Percentiles rank a stretch among this genome's conserved stretches.
Conservation (phyloP, 495 filamentous ascomycete species). For the Tuber brumale region DNA sequence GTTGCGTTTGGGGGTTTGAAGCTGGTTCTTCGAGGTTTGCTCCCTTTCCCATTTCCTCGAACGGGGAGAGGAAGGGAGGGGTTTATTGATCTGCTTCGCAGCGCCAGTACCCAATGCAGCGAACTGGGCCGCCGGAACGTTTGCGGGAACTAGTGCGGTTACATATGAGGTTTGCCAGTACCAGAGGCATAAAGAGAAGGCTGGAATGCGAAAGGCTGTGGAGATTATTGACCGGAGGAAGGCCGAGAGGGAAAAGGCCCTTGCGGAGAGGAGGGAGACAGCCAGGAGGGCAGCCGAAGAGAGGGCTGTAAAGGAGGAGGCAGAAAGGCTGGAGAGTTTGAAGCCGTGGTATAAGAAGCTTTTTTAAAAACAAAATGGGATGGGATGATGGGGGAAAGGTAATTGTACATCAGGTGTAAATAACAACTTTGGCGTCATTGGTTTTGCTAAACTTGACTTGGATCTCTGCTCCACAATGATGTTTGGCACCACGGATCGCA, state of each 20-base stretch:
- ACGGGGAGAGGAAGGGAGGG: neutral
- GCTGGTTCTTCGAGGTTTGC: conserved; percentile 67
- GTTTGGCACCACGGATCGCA: conserved; percentile 1
- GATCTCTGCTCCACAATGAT: neutral
- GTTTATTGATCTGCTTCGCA: conserved; percentile 19
- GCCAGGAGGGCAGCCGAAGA: conserved; percentile 9
- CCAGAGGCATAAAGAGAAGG: conserved; percentile 61
- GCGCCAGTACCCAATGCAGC: conserved; percentile 54
- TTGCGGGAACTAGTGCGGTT: conserved; percentile 55
- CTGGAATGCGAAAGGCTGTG: conserved; percentile 70
- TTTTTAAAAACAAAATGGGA: conserved; percentile 21
- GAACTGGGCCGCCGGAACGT: conserved; percentile 79
- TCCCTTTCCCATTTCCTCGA: neutral
- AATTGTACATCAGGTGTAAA: conserved; percentile 29
- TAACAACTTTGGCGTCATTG: conserved; percentile 10
- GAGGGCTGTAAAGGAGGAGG: conserved; percentile 14
- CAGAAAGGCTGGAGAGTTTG: conserved; percentile 1
- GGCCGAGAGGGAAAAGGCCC: conserved; percentile 56
- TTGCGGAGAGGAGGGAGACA: conserved; percentile 46
- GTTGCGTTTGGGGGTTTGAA: conserved; percentile 65
- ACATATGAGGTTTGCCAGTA: conserved; percentile 78
- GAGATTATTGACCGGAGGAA: conserved; percentile 72
- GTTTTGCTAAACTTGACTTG: neutral
- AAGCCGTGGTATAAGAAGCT: conserved; percentile 35
- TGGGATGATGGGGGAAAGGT: neutral